phyloP scores from a whole-genome alignment of 768 basidiomycete genomes.

The Coprinopsis sp. region DNA sequence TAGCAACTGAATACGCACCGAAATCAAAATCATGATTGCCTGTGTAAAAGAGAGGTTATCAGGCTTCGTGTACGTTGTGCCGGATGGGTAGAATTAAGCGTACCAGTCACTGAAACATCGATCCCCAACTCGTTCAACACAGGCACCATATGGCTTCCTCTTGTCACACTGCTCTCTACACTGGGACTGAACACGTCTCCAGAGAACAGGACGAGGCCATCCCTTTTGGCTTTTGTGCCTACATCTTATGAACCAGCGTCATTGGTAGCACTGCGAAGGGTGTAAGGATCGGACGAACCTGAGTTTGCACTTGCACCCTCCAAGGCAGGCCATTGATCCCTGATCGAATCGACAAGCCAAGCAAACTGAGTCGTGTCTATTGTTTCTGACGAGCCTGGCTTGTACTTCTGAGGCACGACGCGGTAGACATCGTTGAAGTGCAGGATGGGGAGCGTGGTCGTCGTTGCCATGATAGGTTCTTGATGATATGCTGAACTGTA shows the following conservation, averaged over 20 bases:
- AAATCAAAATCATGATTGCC: constrained; percentile 95
- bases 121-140: constrained; percentile 78
- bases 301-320: constrained; percentile 39
- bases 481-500: no score
- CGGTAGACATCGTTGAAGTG: constrained; percentile 88
- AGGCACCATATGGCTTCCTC: constrained; percentile 92
- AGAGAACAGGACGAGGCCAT: constrained; percentile 81
- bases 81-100: constrained; percentile 18
- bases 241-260: no score
- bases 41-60: constrained; percentile 25
- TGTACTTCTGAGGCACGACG: constrained; percentile 68
- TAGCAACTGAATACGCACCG: constrained; percentile 36
- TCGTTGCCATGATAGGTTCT: not conserved
- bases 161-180: constrained; percentile 80
- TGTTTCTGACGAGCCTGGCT: constrained; percentile 47
- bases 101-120: constrained; percentile 77
- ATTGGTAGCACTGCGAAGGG: no score
- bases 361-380: constrained; percentile 87
- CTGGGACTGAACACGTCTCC: constrained; percentile 89
- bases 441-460: constrained; percentile 36
- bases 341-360: constrained; percentile 59
- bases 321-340: constrained; percentile 48
- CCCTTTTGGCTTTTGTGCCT: no score
- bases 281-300: no score
- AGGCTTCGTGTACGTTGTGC: not conserved